Evolutionary conservation across 768 basidiomycete species (phyloP), one percentile per base, ranked within the genome.

Genomic region (Suillus lakei): DNA sequence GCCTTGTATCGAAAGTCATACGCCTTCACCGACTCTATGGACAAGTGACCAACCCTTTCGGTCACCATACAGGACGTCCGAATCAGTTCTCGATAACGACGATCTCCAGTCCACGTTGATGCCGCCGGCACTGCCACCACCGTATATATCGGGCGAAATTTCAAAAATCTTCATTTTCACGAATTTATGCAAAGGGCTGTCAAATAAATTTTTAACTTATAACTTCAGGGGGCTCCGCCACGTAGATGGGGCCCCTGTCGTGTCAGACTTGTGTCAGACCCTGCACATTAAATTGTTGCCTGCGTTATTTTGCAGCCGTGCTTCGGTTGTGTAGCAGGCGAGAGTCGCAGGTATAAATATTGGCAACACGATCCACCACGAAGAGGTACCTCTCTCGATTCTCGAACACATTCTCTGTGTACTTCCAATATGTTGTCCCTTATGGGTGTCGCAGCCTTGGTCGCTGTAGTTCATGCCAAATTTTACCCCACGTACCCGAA

Each of bases 401-500:
- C 53, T 65, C 58, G 56, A 63, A 41, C 60, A 66, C 18, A 64
- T 55, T 36, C 30, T 18, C 46, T 21, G 39, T 23, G 18, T 44
- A 13, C 13, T 13, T 48, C n/a, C 9, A 61, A 54, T 21, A 72
- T 77, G 69, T 46, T 68, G 43, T 55, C 48, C n/a, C 43, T 70
- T 48, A 39, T 61, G 2, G 62, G 36, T 44, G 26, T 62, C 12
- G 23, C 74, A 58, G 54, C 69, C n/a, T 60, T 69, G 61, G 44
- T 62, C 12, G 66, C 69, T 28, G 10, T 60, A 10, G 65, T 58
- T 64, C 67, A 66, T n/a, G 74, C 76, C 34, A 36, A 60, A 23
- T 59, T 26, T 46, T 46, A 58, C 32, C 16, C 64, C 28, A 65
- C 76, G 28, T 70, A 73, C 67, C 86, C 87, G 4, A 79, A 80